Base-by-base conservation (phyloP, 140 eudicot species). In the Oenanthe javanica region DNA sequence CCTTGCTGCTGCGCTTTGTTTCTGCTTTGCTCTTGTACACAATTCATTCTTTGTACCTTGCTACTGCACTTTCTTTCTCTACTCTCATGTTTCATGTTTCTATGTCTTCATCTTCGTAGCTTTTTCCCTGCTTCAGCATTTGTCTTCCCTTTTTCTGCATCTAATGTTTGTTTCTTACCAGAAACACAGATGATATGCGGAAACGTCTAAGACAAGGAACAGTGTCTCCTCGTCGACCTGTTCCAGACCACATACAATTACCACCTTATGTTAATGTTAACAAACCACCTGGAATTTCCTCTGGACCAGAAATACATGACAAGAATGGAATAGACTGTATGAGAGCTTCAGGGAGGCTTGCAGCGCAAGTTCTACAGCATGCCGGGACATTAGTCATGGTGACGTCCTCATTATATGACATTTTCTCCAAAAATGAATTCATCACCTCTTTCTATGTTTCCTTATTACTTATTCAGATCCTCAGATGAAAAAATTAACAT, bases 361-460 rank as follows among this genome's bases (percentile, higher is more conserved):
- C 99, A 72, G 99, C 99, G 4, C 92, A 84, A 74, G 97, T 92
- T 88, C 97, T 92, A 82, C 93, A 90, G 81, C 84, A 94, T 88
- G 97, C 97, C 19, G 97, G 99, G 61, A 89, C 97, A 50, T 85
- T 94, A 81, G 97, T 94, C 82, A 94, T 89, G 97, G 98, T 94
- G 79, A 84, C 31, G 80, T 21, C 76, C 38, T 50, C 16, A 76
- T 63, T 23, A 42, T 66, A 14, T 78, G 5, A 18, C 16, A 11
- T 49, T 49, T 49, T 72, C 76, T 59, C 21, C 14, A 61, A 19
- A 46, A 50, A 38, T 12, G 3, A 43, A 49, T 49, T 49, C 14
- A 27, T 52, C 15, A 67, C 38, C 31, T n/a, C 52, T 66, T 31
- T 31, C 36, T 31, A 31, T 31, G 36, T n/a, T n/a, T n/a, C n/a